Evolutionary conservation across 257 asterid genomes (phyloP), one percentile per base, ranked within the genome.

Genomic region (Primulina tabacum): DNA sequence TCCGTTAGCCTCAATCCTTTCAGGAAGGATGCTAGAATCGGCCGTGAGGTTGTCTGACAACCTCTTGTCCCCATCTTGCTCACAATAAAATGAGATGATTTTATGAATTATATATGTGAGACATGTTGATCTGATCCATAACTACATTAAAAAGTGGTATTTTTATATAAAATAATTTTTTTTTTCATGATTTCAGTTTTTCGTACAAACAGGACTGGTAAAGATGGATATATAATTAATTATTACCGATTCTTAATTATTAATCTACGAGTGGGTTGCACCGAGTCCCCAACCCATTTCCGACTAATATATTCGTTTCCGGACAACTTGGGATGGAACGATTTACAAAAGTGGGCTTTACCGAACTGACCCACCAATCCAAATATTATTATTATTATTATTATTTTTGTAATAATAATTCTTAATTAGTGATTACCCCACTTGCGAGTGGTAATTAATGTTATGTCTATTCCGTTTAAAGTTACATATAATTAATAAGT

Each of bases 281-380:
- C 55, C 33, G 43, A 66, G 75, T 32, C 33, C 79, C 71, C 55
- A 67, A 0, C 65, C 66, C 73, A 21, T 32, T 52, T 81, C 88
- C 88, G 83, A 81, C 84, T 75, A 78, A 77, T 79, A 77, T 79
- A 87, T 87, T 81, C 87, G 67, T 62, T 84, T 71, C 70, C 70
- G 14, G 78, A 73, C 81, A 7, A 81, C 68, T 74, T 43, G 60
- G 29, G 67, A 63, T 62, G 43, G 66, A 55, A 71, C 43, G 59
- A 73, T 75, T 68, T 69, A 24, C 26, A 14, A 65, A 52, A 67
- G 81, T 63, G 76, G 76, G 60, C 84, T 74, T 74, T 70, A 72
- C 85, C 84, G 47, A 71, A 77, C 83, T 68, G 64, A 73, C 81
- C 86, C 62, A 75, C 82, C 82, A 50, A 14, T 61, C 63, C 58